phyloP scores from a whole-genome alignment of 208 protist genomes.

The Leishmania gerbilli region DNA sequence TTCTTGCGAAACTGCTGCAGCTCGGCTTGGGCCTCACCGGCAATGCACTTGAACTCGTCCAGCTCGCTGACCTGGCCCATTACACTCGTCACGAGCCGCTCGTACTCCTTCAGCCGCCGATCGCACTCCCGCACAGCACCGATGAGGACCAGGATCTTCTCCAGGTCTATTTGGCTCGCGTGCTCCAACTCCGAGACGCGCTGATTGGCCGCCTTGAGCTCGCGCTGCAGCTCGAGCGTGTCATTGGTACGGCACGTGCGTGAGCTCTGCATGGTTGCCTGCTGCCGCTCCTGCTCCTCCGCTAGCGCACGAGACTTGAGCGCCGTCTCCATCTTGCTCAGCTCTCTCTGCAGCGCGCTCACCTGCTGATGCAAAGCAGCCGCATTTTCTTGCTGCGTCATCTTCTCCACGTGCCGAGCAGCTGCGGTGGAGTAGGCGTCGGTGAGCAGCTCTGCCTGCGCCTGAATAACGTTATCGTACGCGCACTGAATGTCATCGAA shows the following conservation, averaged over 20 bases:
- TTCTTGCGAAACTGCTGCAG: slow-evolving; percentile 69
- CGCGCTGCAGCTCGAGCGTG: slow-evolving; percentile 34
- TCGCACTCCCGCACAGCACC: slow-evolving; percentile 78
- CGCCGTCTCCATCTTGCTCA: slow-evolving; percentile 38
- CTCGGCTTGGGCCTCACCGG: slow-evolving; percentile 76
- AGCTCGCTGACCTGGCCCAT: slow-evolving; percentile 67
- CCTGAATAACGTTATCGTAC: slow-evolving; percentile 84
- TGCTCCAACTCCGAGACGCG: slow-evolving; percentile 52
- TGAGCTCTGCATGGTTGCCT: not conserved
- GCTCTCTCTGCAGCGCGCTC: slow-evolving; percentile 32
- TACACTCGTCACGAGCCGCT: slow-evolving; percentile 44
- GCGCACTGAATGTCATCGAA: slow-evolving; percentile 72
- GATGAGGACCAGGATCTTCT: slow-evolving; percentile 83
- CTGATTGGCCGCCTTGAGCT: slow-evolving; percentile 39
- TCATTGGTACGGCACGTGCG: slow-evolving; percentile 12
- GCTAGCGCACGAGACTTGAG: slow-evolving; percentile 29
- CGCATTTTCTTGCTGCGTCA: slow-evolving; percentile 28
- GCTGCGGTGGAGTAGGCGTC: slow-evolving; percentile 39
- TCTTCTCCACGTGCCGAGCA: slow-evolving; percentile 22
- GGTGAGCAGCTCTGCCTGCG: slow-evolving; percentile 67
- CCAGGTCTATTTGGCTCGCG: slow-evolving; percentile 59
- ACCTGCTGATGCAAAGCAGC: slow-evolving; percentile 41
- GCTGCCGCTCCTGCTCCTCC: slow-evolving; percentile 21
- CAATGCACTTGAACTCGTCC: slow-evolving; percentile 77
- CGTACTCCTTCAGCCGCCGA: slow-evolving; percentile 63